These are phyloP conservation scores for Quercus tomentella DNA, from an alignment of 331 rosid species.

Conservation along the genomic window DNA sequence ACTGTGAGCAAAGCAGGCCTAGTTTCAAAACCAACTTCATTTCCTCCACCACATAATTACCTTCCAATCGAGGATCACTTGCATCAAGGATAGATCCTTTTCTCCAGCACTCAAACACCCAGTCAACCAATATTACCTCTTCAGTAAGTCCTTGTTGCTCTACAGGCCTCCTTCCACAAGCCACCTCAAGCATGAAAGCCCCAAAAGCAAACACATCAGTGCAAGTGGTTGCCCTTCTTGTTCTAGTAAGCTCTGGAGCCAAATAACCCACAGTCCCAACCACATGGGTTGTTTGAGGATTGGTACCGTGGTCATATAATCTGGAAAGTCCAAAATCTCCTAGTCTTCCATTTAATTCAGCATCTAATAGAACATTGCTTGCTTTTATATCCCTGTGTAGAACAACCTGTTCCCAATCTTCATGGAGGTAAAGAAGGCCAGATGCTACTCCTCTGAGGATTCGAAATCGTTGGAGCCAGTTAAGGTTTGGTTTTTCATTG, in stretches of 20 bases:
- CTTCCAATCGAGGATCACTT: not conserved
- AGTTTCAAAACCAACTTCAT: not conserved
- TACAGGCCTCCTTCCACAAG: not conserved
- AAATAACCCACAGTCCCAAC: not conserved
- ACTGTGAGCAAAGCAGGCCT: not conserved
- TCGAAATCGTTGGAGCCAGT: not conserved
- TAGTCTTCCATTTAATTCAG: not conserved
- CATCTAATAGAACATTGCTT: not conserved
- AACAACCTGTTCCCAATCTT: not conserved
- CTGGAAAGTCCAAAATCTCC: not conserved
- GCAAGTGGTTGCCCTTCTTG: not conserved
- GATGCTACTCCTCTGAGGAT: not conserved
- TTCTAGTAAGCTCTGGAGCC: not conserved
- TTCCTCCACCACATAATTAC: not conserved
- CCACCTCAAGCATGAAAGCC: not conserved
- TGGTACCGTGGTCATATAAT: not conserved
- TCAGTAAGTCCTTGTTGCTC: not conserved
- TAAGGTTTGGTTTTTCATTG: not conserved
- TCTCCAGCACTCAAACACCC: not conserved
- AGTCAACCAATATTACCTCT: not conserved
- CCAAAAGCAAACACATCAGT: not conserved
- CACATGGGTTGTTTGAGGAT: not conserved
- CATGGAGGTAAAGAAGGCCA: not conserved
- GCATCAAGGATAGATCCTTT: not conserved
- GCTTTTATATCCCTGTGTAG: not conserved